Base-by-base conservation (phyloP, 2,329 filamentous ascomycete species). In the Alternaria solani region DNA sequence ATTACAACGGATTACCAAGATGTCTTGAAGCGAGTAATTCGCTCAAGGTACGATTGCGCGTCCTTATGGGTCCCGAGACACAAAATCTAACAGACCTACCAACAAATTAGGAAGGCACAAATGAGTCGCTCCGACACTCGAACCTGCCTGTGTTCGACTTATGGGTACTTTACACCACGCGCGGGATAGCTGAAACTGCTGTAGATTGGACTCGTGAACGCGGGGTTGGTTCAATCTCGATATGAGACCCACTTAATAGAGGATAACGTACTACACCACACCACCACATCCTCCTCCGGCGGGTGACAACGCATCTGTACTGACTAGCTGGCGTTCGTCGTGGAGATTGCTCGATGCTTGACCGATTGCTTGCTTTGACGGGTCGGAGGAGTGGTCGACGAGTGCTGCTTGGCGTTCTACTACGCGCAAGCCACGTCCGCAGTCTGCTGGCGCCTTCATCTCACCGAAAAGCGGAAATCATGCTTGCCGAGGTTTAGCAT, bases 31-130 rank as follows among this genome's bases (percentile, higher is more conserved):
- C 53, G 48, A 51, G 55, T 39, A 61, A 56, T 59, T 56, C 46
- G 57, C 53, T 57, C 57, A 28, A 38, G 32, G 43, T 42, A 60
- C 38, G 62, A 65, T 68, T 71, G 66, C 69, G 69, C 68, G 68
- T 68, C 67, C 55, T 68, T 68, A 65, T 72, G 69, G 69, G 64
- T 61, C 65, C 61, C 51, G 61, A 47, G 62, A 63, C 58, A 54
- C 60, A 59, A 57, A 57, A 53, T 43, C 43, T 47, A 52, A 57
- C 64, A 59, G 51, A 52, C 59, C 44, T 55, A 56, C 54, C 41
- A 58, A 57, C 66, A 56, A 41, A 67, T 57, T 52, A 65, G 69
- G 66, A 69, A 71, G 67, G 64, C 60, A 65, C 57, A 41, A 42
- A 51, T 51, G 43, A 34, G 43, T 54, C 55, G 59, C 54, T 55